Base-by-base conservation (phyloP, 2,329 filamentous ascomycete species). In the Aspergillus ustus region DNA sequence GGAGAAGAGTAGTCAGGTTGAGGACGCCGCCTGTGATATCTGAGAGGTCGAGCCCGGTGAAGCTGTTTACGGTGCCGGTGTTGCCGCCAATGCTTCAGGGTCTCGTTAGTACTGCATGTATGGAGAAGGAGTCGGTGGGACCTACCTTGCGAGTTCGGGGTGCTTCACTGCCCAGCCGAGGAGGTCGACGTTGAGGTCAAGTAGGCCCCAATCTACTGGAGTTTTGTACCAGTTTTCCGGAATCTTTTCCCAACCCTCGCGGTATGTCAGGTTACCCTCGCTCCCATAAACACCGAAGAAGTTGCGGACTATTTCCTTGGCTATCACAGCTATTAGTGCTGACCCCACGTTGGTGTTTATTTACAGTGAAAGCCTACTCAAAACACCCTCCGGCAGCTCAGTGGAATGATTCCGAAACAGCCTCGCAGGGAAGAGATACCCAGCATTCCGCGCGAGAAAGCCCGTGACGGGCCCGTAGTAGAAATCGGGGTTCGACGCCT, bases 401-500 rank as follows among this genome's bases (percentile, higher is more conserved):
- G 57, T 56, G 0, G 80, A 79, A 53, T 83, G 75, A 61, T 84
- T 84, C 25, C 77, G 72, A 45, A 81, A 74, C 52, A 84, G 63
- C 11, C 80, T 76, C 8, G 69, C 77, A 2, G 77, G 66, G 62
- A 84, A 84, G 19, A 78, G 67, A 63, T 78, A 83, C 2, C 80
- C 83, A 13, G 83, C 82, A 52, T 83, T 82, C 0, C 81, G 78
- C 7, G 77, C 79, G 20, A 84, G 69, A 56, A 83, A 74, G 15
- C 84, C 83, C 2, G 81, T 83, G 57, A 82, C 79, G 1, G 83
- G 84, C 0, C 83, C 83, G 55, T 82, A 84, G 72, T 83, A 86
- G 69, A 85, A 85, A 52, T 82, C 75, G 0, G 83, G 83, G 67
- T 87, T 87, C 28, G 77, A 80, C 25, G 73, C 70, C 9, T 84